Percentiles rank a stretch among this genome's conserved stretches.
phyloP scores from a whole-genome alignment of 2,329 filamentous ascomycete species.

The Rachicladosporium sp. region DNA sequence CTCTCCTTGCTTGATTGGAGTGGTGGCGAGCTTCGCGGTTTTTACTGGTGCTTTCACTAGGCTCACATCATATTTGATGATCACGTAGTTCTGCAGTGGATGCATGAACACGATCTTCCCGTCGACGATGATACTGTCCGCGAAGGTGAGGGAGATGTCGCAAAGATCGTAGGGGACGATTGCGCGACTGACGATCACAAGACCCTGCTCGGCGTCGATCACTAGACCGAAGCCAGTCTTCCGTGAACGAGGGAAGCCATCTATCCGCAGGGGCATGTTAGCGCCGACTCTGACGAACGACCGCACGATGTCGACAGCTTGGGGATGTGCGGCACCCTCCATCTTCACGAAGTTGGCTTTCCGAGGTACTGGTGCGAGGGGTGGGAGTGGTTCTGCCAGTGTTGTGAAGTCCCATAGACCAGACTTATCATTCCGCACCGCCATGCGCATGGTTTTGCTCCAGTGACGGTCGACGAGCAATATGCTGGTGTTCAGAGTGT shows the following conservation, averaged over 20 bases:
- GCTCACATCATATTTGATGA: slow-evolving; percentile 86
- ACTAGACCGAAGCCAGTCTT: slow-evolving; percentile 94
- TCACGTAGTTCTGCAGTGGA: slow-evolving; percentile 89
- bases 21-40: slow-evolving; percentile 69
- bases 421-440: slow-evolving; percentile 75
- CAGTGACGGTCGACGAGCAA: slow-evolving; percentile 90
- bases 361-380: slow-evolving; percentile 56
- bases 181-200: slow-evolving; percentile 86
- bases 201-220: slow-evolving; percentile 90
- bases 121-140: slow-evolving; percentile 87
- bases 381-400: slow-evolving; percentile 67
- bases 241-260: slow-evolving; percentile 90
- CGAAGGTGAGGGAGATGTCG: slow-evolving; percentile 91
- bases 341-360: slow-evolving; percentile 88
- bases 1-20: slow-evolving; percentile 80
- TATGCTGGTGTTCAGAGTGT: slow-evolving; percentile 87
- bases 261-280: slow-evolving; percentile 87
- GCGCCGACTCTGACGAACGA: slow-evolving; percentile 92
- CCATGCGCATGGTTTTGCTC: slow-evolving; percentile 88
- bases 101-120: slow-evolving; percentile 94
- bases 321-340: slow-evolving; percentile 74
- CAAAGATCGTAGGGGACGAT: slow-evolving; percentile 94
- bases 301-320: slow-evolving; percentile 83
- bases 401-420: slow-evolving; percentile 93
- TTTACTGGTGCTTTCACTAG: slow-evolving; percentile 86